These are phyloP conservation scores for Emericellopsis cladophorae DNA, from an alignment of 2,329 filamentous ascomycete genomes.

Conservation along the genomic window DNA sequence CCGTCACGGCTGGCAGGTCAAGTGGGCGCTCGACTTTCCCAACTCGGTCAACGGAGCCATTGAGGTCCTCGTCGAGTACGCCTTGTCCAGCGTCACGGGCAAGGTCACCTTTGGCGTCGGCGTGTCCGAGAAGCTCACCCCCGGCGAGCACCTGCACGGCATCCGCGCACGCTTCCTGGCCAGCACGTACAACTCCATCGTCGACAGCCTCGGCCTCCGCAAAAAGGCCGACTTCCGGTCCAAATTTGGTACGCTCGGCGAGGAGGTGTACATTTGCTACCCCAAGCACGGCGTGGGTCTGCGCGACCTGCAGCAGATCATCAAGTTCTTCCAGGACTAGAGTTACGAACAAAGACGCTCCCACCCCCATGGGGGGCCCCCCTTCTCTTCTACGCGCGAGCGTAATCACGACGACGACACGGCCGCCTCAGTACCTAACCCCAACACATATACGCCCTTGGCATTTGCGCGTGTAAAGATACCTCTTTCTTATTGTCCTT, in stretches of 20 bases:
- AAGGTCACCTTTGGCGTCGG: conserved; percentile 79
- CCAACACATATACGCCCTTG: background rate
- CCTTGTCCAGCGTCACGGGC: conserved; percentile 38
- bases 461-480: background rate
- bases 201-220: conserved; percentile 69
- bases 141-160: conserved; percentile 72
- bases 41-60: conserved; percentile 76
- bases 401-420: background rate
- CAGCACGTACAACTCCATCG: conserved; percentile 71
- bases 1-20: conserved; percentile 80
- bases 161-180: conserved; percentile 70
- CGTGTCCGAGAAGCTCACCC: conserved; percentile 59
- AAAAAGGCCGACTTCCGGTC: conserved; percentile 82
- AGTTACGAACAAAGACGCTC: background rate
- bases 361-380: background rate
- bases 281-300: conserved; percentile 75
- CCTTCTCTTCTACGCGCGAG: background rate
- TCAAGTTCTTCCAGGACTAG: conserved; percentile 80
- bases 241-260: conserved; percentile 77
- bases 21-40: conserved; percentile 92
- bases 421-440: background rate
- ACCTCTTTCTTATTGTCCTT: conserved; percentile 1
- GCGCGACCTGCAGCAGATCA: conserved; percentile 69
- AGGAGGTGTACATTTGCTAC: conserved; percentile 82
- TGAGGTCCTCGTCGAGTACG: conserved; percentile 66